Percentiles rank a stretch among this genome's conserved stretches.
These are phyloP conservation scores for Mycena polygramma DNA, from an alignment of 768 basidiomycete species.

Conservation along the genomic window DNA sequence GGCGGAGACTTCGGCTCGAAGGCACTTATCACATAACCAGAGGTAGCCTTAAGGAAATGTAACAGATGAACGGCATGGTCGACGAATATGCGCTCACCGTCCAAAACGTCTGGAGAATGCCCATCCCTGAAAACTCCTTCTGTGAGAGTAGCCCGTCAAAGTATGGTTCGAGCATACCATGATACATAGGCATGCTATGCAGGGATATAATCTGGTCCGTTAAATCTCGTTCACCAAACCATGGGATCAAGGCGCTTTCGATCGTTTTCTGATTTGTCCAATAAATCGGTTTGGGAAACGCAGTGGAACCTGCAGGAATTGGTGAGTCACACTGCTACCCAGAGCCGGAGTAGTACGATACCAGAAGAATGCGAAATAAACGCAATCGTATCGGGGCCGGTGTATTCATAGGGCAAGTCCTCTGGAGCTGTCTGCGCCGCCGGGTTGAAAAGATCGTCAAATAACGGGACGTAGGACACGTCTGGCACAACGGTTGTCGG, in stretches of 20 bases:
- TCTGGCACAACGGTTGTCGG: conserved; percentile 23
- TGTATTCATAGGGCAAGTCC: conserved; percentile 23
- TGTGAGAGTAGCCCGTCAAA: neutral
- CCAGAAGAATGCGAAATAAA: neutral
- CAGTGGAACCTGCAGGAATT: conserved; percentile 33
- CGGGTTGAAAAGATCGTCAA: conserved; percentile 39
- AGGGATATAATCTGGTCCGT: conserved; percentile 40
- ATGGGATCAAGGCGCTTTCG: conserved; percentile 33
- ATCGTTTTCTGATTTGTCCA: conserved; percentile 31
- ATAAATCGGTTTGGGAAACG: conserved; percentile 41
- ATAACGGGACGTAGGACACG: conserved; percentile 38
- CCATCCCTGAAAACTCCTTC: conserved; percentile 20
- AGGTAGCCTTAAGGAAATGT: conserved; percentile 34
- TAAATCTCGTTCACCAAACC: conserved; percentile 45
- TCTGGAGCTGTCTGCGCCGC: conserved; percentile 7
- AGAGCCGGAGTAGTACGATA: neutral
- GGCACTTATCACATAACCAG: conserved; percentile 41
- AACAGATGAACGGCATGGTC: neutral
- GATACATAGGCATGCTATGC: conserved; percentile 49
- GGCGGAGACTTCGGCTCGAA: conserved; percentile 44
- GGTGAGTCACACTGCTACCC: too few relatives aligned
- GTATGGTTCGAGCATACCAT: conserved; percentile 31
- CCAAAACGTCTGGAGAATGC: conserved; percentile 32
- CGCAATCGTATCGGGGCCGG: neutral
- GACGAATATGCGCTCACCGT: conserved; percentile 6